Percentiles rank a stretch among this genome's conserved stretches.
These are phyloP conservation scores for Orbilia blumenaviensis DNA, from an alignment of 2,329 filamentous ascomycete genomes.

Conservation along the genomic window DNA sequence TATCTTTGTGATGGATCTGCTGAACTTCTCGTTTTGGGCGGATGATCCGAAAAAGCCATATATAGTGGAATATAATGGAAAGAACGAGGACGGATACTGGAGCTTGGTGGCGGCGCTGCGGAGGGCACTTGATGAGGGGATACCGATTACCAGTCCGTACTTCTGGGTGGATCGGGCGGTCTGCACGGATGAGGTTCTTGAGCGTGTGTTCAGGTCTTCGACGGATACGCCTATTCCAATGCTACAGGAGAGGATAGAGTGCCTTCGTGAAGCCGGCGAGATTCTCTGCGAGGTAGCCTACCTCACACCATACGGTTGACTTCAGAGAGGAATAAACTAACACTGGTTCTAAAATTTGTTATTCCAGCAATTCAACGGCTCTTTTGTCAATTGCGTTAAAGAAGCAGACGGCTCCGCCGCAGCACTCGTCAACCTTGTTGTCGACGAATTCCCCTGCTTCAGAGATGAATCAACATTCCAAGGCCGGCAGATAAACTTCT, in stretches of 20 bases:
- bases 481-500: conserved; percentile 77
- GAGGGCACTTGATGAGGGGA: conserved; percentile 85
- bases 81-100: conserved; percentile 94
- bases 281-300: conserved; percentile 75
- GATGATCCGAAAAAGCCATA: conserved; percentile 75
- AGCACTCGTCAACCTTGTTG: conserved; percentile 83
- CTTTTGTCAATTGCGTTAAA: conserved; percentile 76
- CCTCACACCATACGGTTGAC: neutral
- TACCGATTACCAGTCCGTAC: conserved; percentile 85
- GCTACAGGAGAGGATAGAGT: conserved; percentile 77
- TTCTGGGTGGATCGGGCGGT: conserved; percentile 83
- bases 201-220: conserved; percentile 82
- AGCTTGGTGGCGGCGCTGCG: conserved; percentile 88
- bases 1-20: conserved; percentile 94
- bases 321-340: no score
- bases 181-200: conserved; percentile 77
- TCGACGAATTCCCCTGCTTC: conserved; percentile 84
- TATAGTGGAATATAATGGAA: conserved; percentile 78
- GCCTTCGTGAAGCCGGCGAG: conserved; percentile 81
- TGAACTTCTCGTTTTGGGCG: conserved; percentile 99
- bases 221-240: conserved; percentile 89
- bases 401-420: conserved; percentile 82
- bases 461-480: conserved; percentile 78
- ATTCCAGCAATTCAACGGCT: conserved; percentile 80
- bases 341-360: no score